These are phyloP conservation scores for Sodiomyces alkalinus DNA, from an alignment of 2,329 filamentous ascomycete species.

Conservation along the genomic window DNA sequence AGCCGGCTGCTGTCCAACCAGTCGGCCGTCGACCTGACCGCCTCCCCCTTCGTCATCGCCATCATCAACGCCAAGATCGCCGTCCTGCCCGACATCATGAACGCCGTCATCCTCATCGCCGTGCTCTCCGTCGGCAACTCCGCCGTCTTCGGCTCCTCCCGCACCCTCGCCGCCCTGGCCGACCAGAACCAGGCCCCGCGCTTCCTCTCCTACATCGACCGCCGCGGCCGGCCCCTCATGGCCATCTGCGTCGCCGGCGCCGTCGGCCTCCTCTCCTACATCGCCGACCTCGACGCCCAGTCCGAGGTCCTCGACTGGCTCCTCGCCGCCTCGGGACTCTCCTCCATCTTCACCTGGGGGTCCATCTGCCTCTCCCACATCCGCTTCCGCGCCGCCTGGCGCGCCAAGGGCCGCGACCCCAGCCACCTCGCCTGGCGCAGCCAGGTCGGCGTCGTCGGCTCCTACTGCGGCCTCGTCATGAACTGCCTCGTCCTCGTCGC, in stretches of 20 bases:
- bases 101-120: conserved; percentile 82
- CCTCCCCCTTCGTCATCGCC: conserved; percentile 87
- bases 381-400: conserved; percentile 77
- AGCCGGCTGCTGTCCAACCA: conserved; percentile 40
- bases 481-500: conserved; percentile 64
- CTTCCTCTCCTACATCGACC: conserved; percentile 68
- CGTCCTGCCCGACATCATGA: conserved; percentile 77
- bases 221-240: conserved; percentile 62
- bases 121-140: conserved; percentile 88
- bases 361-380: conserved; percentile 86
- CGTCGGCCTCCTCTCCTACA: conserved; percentile 62
- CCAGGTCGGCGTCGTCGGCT: conserved; percentile 65
- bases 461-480: conserved; percentile 63
- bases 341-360: conserved; percentile 63
- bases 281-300: conserved; percentile 48
- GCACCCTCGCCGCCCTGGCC: conserved; percentile 77
- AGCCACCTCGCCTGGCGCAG: conserved; percentile 69
- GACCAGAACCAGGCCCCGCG: conserved; percentile 73
- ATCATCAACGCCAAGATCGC: conserved; percentile 73
- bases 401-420: conserved; percentile 48
- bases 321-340: conserved; percentile 54
- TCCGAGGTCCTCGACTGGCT: conserved; percentile 60
- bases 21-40: conserved; percentile 40
- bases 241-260: conserved; percentile 53
- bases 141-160: conserved; percentile 78